Evolutionary conservation across 2,329 filamentous ascomycete genomes (phyloP), one percentile per base, ranked within the genome.

Genomic region (Monosporascus sp.): DNA sequence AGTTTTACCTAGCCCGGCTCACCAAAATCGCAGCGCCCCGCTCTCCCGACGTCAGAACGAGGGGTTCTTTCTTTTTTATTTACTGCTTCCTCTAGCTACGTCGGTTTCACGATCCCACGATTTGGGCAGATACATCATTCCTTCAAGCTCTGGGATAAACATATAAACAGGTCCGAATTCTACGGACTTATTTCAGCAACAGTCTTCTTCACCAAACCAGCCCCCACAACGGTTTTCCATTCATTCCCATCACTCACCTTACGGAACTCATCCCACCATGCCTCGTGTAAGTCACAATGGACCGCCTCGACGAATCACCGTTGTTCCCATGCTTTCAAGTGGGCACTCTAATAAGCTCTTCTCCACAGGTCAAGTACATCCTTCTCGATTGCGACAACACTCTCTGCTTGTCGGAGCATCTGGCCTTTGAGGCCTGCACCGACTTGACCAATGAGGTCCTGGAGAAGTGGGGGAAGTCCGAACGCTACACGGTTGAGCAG

Each of bases 361-460:
- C 4, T 24, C 17, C 53, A 49, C 63, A 85, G 81, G 82, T 82
- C 69, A 84, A 80, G 53, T 77, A 82, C 61, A 71, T 85, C 59
- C 76, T 85, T 62, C 82, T 85, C 68, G 82, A 85, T 61, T 77
- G 73, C 63, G 75, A 91, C 78, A 91, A 91, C 78, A 91, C 87
- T 57, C 85, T 91, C 66, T 87, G 88, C 71, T 78, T 88, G 70
- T 90, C 86, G 49, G 87, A 91, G 75, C 81, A 82, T 60, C 75
- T 90, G 60, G 87, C 87, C 67, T 90, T 91, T 67, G 85, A 88
- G 73, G 87, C 86, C 56, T 90, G 86, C 71, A 85, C 87, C 68
- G 84, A 87, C 56, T 78, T 90, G 60, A 83, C 85, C 73, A 91
- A 91, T 71, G 81, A 88, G 69, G 83, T 90, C 63, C 78, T 90